These are phyloP conservation scores for Brettanomyces anomalus DNA, from an alignment of 805 yeast species.

Conservation along the genomic window DNA sequence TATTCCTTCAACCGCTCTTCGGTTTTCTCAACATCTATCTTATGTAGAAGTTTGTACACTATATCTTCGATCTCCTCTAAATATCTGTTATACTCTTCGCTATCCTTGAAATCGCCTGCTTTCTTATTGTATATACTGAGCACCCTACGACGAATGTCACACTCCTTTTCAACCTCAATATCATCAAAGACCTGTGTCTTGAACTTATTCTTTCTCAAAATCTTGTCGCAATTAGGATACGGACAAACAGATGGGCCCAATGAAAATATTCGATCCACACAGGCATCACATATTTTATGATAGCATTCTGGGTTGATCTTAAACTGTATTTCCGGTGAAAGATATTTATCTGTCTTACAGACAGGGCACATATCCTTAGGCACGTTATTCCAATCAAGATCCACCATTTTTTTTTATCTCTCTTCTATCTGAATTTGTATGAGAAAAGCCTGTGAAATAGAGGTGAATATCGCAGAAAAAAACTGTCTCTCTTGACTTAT, in stretches of 20 bases:
- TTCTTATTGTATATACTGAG: constrained; percentile 71
- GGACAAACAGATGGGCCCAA: constrained; percentile 98
- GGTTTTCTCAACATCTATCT: constrained; percentile 58
- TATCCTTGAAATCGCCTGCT: constrained; percentile 55
- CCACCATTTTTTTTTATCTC: constrained; percentile 17
- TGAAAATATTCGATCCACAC: constrained; percentile 91
- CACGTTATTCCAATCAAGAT: constrained; percentile 26
- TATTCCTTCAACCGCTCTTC: constrained; percentile 59
- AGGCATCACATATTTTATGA: constrained; percentile 93
- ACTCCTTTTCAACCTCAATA: constrained; percentile 80
- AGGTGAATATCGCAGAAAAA: no score
- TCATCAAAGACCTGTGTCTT: constrained; percentile 92
- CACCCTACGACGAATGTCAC: constrained; percentile 79
- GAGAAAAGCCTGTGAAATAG: no score
- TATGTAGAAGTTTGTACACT: constrained; percentile 66
- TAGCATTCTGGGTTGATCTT: constrained; percentile 95
- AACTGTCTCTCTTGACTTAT: no score
- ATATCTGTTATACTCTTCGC: constrained; percentile 63
- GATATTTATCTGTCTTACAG: constrained; percentile 89
- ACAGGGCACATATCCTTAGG: constrained; percentile 72
- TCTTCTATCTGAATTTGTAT: no score
- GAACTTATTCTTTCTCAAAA: constrained; percentile 78
- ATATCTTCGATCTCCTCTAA: constrained; percentile 78
- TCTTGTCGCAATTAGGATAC: constrained; percentile 82
- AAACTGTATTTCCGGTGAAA: constrained; percentile 88